phyloP scores from a whole-genome alignment of 2,329 filamentous ascomycete genomes.

The Cytospora schulzeri region DNA sequence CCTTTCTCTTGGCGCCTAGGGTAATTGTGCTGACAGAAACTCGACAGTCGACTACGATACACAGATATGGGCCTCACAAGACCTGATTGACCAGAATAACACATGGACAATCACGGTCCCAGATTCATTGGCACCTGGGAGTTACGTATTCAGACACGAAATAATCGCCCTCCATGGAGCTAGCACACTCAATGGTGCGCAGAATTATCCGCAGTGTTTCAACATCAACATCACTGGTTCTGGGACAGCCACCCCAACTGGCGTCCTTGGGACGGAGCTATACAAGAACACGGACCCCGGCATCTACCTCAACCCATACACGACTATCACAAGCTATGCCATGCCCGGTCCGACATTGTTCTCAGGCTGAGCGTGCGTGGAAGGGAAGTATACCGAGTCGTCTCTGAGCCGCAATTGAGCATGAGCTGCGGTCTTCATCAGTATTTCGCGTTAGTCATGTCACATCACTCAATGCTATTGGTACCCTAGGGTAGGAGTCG shows the following conservation, averaged over 20 bases:
- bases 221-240: conserved; percentile 48
- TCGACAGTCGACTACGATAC: conserved; percentile 21
- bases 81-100: conserved; percentile 51
- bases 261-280: conserved; percentile 34
- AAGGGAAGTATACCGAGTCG: too few relatives aligned
- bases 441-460: fast-evolving
- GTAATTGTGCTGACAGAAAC: background rate
- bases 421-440: too few relatives aligned
- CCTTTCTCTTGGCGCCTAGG: background rate
- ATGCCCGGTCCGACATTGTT: conserved; percentile 35
- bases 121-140: conserved; percentile 38
- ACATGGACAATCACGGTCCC: conserved; percentile 46
- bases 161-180: conserved; percentile 50
- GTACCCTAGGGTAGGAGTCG: too few relatives aligned
- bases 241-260: conserved; percentile 35
- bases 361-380: background rate
- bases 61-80: conserved; percentile 40
- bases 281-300: conserved; percentile 33
- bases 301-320: conserved; percentile 35
- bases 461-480: background rate
- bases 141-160: conserved; percentile 53
- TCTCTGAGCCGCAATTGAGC: too few relatives aligned
- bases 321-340: conserved; percentile 30
- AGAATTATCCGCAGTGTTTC: conserved; percentile 52
- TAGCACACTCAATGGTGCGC: conserved; percentile 45